These are phyloP conservation scores for Boletus reticulatus DNA, from an alignment of 768 basidiomycete species.

Conservation along the genomic window DNA sequence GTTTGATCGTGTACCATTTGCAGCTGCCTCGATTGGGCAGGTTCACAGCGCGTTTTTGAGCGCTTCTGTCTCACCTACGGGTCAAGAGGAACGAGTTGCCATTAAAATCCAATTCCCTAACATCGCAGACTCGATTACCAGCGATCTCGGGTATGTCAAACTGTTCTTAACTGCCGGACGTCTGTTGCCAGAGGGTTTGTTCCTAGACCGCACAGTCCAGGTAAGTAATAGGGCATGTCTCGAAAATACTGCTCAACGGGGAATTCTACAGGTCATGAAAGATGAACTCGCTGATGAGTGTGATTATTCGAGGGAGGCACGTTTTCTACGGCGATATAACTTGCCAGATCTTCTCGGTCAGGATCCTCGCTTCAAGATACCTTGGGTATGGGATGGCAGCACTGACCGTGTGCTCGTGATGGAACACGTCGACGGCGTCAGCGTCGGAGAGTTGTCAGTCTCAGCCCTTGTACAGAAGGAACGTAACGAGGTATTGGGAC, in stretches of 20 bases:
- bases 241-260: not conserved
- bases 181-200: slow-evolving; percentile 84
- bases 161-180: slow-evolving; percentile 77
- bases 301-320: slow-evolving; percentile 82
- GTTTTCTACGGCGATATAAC: slow-evolving; percentile 61
- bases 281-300: slow-evolving; percentile 90
- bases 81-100: slow-evolving; percentile 57
- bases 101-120: slow-evolving; percentile 96
- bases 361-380: slow-evolving; percentile 75
- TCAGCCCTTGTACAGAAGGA: slow-evolving; percentile 58
- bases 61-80: slow-evolving; percentile 50
- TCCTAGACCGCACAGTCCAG: slow-evolving; percentile 83
- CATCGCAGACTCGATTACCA: slow-evolving; percentile 80
- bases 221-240: slow-evolving; percentile 32
- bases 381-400: slow-evolving; percentile 81
- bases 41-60: slow-evolving; percentile 78
- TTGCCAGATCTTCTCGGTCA: slow-evolving; percentile 46
- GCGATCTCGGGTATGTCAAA: slow-evolving; percentile 84
- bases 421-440: slow-evolving; percentile 77
- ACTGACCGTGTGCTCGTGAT: slow-evolving; percentile 86
- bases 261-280: slow-evolving; percentile 66
- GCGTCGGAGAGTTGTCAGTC: slow-evolving; percentile 66
- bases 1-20: slow-evolving; percentile 87
- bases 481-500: slow-evolving; percentile 64
- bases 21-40: slow-evolving; percentile 96